Base-by-base conservation (phyloP, 257 asterid genomes). In the Buddleja alternifolia region DNA sequence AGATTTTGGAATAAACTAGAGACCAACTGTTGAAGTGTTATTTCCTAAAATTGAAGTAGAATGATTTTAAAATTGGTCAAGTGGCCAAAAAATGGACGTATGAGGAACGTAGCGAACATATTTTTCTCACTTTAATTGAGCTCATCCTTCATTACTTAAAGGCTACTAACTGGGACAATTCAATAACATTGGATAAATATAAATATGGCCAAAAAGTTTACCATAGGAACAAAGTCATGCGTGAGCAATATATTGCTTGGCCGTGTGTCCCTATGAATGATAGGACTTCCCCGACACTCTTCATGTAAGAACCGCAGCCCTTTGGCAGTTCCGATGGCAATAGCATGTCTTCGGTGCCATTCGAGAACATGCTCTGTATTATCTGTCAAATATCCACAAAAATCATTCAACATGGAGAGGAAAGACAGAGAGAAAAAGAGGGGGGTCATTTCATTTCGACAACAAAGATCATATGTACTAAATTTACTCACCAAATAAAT, bases 231-330 rank as follows among this genome's bases (percentile, higher is more conserved):
- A 82, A 73, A 87, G 72, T 89, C 90, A 50, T 87, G 92, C 40
- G 96, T 89, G 42, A 89, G 82, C 72, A 89, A 76, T 73, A 89
- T 77, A 71, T 89, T 89, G 80, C 90, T 85, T 16, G 96, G 96
- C 73, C 96, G 80, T 82, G 80, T 74, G 72, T 89, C 96, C 29
- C 96, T 83, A 50, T 89, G 92, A 72, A 89, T 79, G 25, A 89
- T 87, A 52, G 96, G 96, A 84, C 95, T 84, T 76, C 95, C 96
- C 24, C 96, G 87, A 58, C 96, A 89, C 63, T 89, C 96, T 69
- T 89, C 96, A 72, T 89, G 96, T 20, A 89, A 82, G 77, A 85
- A 89, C 6, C 89, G 89, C 78, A 87, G 63, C 55, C 95, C 96
- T 80, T 87, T 89, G 20, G 96, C 96, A 20, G 89, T 87, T 66